Conservation (phyloP, 768 basidiomycete genomes). For the Pulveroboletus sp. region DNA sequence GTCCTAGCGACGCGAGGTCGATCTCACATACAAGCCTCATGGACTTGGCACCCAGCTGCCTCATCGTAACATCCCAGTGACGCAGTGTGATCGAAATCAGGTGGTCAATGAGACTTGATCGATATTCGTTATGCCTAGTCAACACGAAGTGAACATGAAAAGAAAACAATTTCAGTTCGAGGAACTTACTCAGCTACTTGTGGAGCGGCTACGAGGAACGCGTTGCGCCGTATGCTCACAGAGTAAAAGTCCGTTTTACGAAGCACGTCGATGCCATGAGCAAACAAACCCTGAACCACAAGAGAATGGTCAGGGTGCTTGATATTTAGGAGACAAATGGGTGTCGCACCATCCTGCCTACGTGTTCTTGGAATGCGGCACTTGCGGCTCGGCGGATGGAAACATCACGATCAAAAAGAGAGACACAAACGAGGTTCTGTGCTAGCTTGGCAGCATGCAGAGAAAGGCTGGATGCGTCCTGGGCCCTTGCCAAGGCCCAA, state of each 20-base stretch:
- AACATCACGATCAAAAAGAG: slow-evolving; percentile 90
- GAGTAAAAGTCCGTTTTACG: slow-evolving; percentile 94
- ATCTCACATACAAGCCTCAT: slow-evolving; percentile 64
- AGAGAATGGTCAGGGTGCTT: slow-evolving; percentile 15
- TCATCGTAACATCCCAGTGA: slow-evolving; percentile 88
- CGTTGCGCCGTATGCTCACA: slow-evolving; percentile 79
- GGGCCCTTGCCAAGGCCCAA: slow-evolving; percentile 89
- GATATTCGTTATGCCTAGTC: slow-evolving; percentile 75
- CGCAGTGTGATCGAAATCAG: slow-evolving; percentile 69
- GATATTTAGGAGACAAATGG: slow-evolving; percentile 1
- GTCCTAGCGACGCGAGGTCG: slow-evolving; percentile 54
- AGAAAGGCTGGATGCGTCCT: slow-evolving; percentile 53
- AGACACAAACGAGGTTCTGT: slow-evolving; percentile 67
- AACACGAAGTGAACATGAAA: slow-evolving; percentile 8
- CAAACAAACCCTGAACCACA: slow-evolving; percentile 70
- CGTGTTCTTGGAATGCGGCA: slow-evolving; percentile 96
- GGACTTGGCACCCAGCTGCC: slow-evolving; percentile 74
- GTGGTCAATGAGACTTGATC: slow-evolving; percentile 65
- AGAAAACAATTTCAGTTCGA: slow-evolving; percentile 2
- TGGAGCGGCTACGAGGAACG: slow-evolving; percentile 82
- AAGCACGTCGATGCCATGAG: slow-evolving; percentile 92
- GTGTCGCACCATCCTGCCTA: slow-evolving; percentile 80
- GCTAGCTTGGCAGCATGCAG: slow-evolving; percentile 69
- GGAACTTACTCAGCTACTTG: slow-evolving; percentile 78
- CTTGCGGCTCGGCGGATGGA: slow-evolving; percentile 94